phyloP scores from a whole-genome alignment of 148 eudicot genomes.

The Mesembryanthemum crystallinum region DNA sequence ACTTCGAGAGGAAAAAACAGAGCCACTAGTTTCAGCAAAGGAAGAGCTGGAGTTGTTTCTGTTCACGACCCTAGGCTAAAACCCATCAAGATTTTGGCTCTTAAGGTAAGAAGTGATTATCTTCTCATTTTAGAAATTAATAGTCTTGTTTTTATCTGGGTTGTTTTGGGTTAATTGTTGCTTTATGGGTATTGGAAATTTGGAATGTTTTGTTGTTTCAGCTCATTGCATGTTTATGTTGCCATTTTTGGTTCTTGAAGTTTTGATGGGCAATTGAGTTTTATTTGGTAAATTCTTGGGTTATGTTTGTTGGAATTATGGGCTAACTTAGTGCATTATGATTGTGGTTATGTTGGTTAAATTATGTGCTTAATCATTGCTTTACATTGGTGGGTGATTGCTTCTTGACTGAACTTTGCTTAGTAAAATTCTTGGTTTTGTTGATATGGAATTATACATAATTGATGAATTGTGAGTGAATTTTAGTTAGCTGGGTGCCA shows the following conservation, averaged over 20 bases:
- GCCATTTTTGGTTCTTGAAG: slow-evolving; percentile 11
- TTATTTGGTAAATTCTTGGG: neutral
- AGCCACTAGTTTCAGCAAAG: neutral
- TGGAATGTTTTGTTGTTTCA: neutral
- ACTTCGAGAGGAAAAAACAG: neutral
- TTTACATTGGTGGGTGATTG: neutral
- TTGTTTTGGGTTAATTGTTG: neutral
- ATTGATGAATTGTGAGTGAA: neutral
- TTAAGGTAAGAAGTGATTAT: neutral
- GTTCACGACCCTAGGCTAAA: neutral
- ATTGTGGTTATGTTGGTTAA: neutral
- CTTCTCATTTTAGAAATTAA: neutral
- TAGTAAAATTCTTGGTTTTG: neutral
- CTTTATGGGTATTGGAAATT: neutral
- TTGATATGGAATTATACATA: neutral
- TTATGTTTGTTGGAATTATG: neutral
- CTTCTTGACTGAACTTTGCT: neutral
- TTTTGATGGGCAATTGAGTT: slow-evolving; percentile 27
- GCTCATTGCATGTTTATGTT: slow-evolving; percentile 1
- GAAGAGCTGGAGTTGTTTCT: neutral
- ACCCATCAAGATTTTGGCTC: neutral
- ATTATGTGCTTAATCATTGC: slow-evolving; percentile 3
- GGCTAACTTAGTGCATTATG: neutral
- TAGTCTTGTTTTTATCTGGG: neutral
- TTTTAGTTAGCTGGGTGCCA: neutral